phyloP scores from a whole-genome alignment of 129 eudicot genomes.

The Artemisia annua region DNA sequence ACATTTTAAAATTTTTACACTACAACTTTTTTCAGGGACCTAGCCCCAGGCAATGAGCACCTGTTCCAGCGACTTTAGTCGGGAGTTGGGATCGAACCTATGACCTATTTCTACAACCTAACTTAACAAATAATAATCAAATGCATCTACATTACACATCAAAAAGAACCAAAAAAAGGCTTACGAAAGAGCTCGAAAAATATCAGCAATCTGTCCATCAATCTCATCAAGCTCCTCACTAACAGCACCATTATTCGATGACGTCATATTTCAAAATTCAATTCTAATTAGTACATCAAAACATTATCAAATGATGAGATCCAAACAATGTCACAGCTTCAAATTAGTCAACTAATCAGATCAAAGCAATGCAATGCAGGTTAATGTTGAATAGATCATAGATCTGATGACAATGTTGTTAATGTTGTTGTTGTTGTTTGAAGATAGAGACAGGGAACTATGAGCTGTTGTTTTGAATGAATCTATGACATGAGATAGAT shows the following conservation, averaged over 20 bases:
- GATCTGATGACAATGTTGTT: slow-evolving; percentile 36
- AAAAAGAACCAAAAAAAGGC: slow-evolving; percentile 18
- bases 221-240: slow-evolving; percentile 95
- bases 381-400: slow-evolving; percentile 22
- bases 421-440: slow-evolving; percentile 27
- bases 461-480: slow-evolving; percentile 24
- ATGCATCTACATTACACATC: neutral
- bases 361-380: slow-evolving; percentile 48
- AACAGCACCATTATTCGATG: slow-evolving; percentile 49
- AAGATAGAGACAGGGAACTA: slow-evolving; percentile 12
- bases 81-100: no score
- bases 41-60: no score
- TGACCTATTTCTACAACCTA: neutral
- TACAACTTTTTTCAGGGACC: no score
- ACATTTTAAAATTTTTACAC: no score
- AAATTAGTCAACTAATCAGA: slow-evolving; percentile 27
- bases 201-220: slow-evolving; percentile 82
- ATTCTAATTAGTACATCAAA: slow-evolving; percentile 23
- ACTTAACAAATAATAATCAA: no score
- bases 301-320: slow-evolving; percentile 17
- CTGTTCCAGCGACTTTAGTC: no score
- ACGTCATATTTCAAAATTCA: slow-evolving; percentile 40
- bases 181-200: slow-evolving; percentile 91
- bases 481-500: neutral
- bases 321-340: slow-evolving; percentile 5